Percentiles rank a stretch among this genome's conserved stretches.
Evolutionary conservation across 169 alveolate genomes (phyloP).

Genomic region (Cryptosporidium andersoni): DNA sequence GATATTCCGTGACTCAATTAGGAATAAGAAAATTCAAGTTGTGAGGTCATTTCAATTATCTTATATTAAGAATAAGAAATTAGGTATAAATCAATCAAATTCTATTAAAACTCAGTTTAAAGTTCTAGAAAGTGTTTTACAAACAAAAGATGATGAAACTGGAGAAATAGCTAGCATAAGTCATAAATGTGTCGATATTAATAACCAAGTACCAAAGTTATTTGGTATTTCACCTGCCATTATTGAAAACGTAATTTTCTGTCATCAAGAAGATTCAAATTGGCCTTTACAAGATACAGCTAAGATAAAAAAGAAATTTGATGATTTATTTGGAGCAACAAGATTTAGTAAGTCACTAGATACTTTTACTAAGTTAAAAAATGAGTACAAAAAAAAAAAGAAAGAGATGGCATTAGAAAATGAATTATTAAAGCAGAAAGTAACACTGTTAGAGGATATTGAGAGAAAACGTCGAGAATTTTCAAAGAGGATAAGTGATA

Average conservation of each 20-base stretch:
- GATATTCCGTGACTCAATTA: constrained; percentile 76
- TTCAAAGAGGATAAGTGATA: constrained; percentile 5
- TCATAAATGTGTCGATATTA: constrained; percentile 88
- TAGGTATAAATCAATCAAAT: constrained; percentile 11
- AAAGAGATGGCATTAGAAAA: constrained; percentile 31
- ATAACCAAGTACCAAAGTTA: constrained; percentile 89
- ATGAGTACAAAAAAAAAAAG: constrained; percentile 38
- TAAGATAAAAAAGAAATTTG: constrained; percentile 94
- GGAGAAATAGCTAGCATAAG: constrained; percentile 77
- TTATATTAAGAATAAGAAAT: constrained; percentile 75
- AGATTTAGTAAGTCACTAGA: constrained; percentile 85
- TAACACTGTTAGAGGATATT: constrained; percentile 12
- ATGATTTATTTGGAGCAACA: constrained; percentile 94
- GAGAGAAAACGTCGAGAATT: constrained; percentile 25
- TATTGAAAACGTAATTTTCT: constrained; percentile 94
- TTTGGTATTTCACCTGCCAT: constrained; percentile 94
- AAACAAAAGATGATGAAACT: constrained; percentile 72
- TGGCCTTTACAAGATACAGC: constrained; percentile 95
- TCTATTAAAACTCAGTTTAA: constrained; percentile 76
- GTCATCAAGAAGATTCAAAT: constrained; percentile 96
- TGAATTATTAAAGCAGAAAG: constrained; percentile 15
- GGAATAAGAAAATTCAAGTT: constrained; percentile 78
- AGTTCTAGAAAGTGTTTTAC: constrained; percentile 76
- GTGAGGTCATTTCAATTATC: constrained; percentile 84
- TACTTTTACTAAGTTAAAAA: constrained; percentile 18